Percentiles rank a stretch among this genome's conserved stretches.
These are phyloP conservation scores for Viola pubescens DNA, from an alignment of 441 rosid species.

Conservation along the genomic window DNA sequence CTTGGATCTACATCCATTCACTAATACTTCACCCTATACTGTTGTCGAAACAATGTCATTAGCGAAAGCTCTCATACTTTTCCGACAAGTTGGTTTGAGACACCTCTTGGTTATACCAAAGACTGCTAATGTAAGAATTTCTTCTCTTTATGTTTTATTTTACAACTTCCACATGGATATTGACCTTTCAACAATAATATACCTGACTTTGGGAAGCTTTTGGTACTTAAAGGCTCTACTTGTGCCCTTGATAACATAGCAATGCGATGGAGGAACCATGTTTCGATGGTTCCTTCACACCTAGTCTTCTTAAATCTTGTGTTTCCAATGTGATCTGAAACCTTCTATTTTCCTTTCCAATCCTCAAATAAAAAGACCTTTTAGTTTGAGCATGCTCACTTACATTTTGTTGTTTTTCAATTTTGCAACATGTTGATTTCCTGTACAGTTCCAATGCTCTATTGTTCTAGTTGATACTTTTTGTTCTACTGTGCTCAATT, in stretches of 20 bases:
- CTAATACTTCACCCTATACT: constrained; percentile 78
- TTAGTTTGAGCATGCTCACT: not conserved
- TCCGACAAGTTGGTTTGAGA: constrained; percentile 74
- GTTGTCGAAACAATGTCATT: constrained; percentile 91
- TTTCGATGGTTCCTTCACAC: not conserved
- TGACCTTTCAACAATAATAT: too few species aligned
- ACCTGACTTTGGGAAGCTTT: not conserved
- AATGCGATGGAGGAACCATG: not conserved
- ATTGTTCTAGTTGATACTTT: too few species aligned
- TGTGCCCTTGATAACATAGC: not conserved
- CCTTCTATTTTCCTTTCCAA: not conserved
- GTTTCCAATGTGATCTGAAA: not conserved
- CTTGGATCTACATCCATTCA: constrained; percentile 72
- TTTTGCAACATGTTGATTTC: not conserved
- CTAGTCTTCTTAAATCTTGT: constrained; percentile 1
- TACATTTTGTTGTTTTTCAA: not conserved
- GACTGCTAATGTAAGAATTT: constrained; percentile 44
- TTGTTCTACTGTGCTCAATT: not conserved
- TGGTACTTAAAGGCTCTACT: not conserved
- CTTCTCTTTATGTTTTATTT: constrained; percentile 7
- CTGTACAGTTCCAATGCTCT: not conserved
- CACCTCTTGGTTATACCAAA: constrained; percentile 79
- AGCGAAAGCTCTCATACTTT: constrained; percentile 68
- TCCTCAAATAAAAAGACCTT: not conserved
- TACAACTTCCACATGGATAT: not conserved